phyloP scores from a whole-genome alignment of 352 stramenopile species.

The Pythium vanterpoolii region DNA sequence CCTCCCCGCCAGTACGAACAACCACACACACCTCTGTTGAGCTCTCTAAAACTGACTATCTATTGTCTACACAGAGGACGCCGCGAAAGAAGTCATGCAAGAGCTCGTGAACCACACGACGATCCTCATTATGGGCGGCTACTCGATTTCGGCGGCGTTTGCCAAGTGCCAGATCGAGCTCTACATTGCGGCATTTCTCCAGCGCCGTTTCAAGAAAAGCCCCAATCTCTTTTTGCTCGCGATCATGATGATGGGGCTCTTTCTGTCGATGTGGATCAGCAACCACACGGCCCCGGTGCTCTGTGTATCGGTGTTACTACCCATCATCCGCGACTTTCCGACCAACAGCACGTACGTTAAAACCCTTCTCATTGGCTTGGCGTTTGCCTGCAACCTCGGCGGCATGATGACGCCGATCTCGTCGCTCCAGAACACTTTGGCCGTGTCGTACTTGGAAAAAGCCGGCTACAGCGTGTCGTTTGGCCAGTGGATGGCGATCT shows the following conservation, averaged over 20 bases:
- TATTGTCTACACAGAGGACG: constrained; percentile 39
- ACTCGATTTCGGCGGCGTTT: constrained; percentile 88
- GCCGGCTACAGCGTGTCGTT: constrained; percentile 87
- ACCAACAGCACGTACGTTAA: constrained; percentile 86
- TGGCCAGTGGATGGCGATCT: constrained; percentile 88
- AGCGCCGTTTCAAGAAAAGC: constrained; percentile 87
- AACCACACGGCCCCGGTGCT: constrained; percentile 92
- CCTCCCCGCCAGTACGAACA: constrained; percentile 72
- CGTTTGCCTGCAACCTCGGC: constrained; percentile 92
- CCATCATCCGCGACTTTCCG: constrained; percentile 88
- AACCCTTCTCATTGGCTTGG: constrained; percentile 88
- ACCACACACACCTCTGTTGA: background rate
- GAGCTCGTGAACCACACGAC: constrained; percentile 91
- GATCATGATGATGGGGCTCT: constrained; percentile 92
- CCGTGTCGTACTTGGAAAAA: constrained; percentile 85
- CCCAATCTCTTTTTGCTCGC: constrained; percentile 89
- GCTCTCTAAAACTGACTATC: background rate
- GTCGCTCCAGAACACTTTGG: constrained; percentile 87
- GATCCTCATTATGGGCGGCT: constrained; percentile 92
- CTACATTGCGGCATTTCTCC: constrained; percentile 86
- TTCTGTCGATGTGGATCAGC: constrained; percentile 92
- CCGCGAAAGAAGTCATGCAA: constrained; percentile 88
- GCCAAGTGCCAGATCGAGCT: constrained; percentile 91
- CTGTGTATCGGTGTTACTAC: constrained; percentile 87
- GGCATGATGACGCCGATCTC: constrained; percentile 94